Conservation (phyloP, 1,284 basidiomycete species). For the Leccinum pallidistipes region DNA sequence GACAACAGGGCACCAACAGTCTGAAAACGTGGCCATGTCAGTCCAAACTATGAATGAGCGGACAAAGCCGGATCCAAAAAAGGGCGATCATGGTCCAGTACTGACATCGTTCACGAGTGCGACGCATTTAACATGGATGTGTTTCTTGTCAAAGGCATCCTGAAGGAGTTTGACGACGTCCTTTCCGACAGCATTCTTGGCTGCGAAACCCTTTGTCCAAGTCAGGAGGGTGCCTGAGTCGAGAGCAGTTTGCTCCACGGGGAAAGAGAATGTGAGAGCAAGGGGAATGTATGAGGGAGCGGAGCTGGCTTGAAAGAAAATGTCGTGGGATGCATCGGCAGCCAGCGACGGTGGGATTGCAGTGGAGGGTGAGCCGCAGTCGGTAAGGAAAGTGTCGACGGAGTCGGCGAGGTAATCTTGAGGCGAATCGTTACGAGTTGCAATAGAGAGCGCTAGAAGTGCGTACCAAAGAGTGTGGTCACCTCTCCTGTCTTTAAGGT, state of each 20-base stretch:
- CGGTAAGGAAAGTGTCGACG: constrained; percentile 92
- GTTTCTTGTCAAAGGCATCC: constrained; percentile 90
- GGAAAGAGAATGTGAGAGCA: constrained; percentile 95
- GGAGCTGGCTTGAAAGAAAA: constrained; percentile 34
- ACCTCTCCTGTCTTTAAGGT: constrained; percentile 89
- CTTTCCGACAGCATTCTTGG: constrained; percentile 88
- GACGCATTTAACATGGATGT: constrained; percentile 91
- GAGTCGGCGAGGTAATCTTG: constrained; percentile 95
- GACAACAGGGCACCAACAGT: constrained; percentile 95
- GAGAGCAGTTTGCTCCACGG: constrained; percentile 95
- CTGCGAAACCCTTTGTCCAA: constrained; percentile 97
- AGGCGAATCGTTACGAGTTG: constrained; percentile 6
- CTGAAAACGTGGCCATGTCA: constrained; percentile 40
- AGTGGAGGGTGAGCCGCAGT: constrained; percentile 44
- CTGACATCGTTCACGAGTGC: constrained; percentile 96
- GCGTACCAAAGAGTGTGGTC: constrained; percentile 76
- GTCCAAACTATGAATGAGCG: background rate
- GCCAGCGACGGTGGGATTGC: constrained; percentile 44
- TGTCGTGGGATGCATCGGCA: constrained; percentile 21
- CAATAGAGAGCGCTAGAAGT: constrained; percentile 1
- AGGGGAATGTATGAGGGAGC: constrained; percentile 66
- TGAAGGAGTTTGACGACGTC: constrained; percentile 93
- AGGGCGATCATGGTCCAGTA: constrained; percentile 12
- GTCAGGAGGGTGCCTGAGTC: constrained; percentile 88
- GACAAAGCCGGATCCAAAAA: background rate